Percentiles rank a stretch among this genome's conserved stretches.
These are phyloP conservation scores for Colletotrichum nymphaeae DNA, from an alignment of 2,329 filamentous ascomycete species.

Conservation along the genomic window DNA sequence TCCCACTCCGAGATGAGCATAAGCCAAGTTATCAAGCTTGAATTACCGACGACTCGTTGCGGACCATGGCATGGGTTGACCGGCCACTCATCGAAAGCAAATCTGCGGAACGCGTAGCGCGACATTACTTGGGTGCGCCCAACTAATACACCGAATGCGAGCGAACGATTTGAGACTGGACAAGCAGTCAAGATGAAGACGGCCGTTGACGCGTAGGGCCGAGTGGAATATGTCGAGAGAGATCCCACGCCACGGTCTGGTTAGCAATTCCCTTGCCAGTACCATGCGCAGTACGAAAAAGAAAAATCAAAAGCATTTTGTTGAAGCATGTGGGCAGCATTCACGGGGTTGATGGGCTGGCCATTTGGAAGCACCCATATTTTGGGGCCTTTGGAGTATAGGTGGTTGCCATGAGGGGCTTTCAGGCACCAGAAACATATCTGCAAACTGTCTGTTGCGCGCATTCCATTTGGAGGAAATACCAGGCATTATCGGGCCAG, in stretches of 20 bases:
- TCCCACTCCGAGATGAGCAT: slow-evolving; percentile 55
- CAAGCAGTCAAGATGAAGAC: not conserved
- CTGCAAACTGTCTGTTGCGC: slow-evolving; percentile 18
- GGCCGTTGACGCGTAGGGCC: not conserved
- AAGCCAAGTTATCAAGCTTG: too few species aligned
- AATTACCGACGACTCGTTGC: not conserved
- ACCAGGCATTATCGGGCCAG: slow-evolving; percentile 29
- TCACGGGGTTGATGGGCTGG: slow-evolving; percentile 8
- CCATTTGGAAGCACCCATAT: slow-evolving; percentile 10
- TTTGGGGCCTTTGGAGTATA: slow-evolving; percentile 14
- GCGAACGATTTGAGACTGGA: not conserved
- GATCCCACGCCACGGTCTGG: slow-evolving; percentile 17
- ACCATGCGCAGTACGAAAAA: slow-evolving; percentile 1
- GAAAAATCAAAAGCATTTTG: slow-evolving; percentile 17
- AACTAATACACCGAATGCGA: not conserved
- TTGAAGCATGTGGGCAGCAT: not conserved
- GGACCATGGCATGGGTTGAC: not conserved
- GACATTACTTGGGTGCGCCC: not conserved
- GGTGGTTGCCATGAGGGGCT: slow-evolving; percentile 16
- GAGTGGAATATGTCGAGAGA: not conserved
- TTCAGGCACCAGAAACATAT: slow-evolving; percentile 16
- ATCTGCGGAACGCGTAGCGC: not conserved
- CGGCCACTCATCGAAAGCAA: not conserved
- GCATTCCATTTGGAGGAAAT: slow-evolving; percentile 29
- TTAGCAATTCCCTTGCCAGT: not conserved